Base-by-base conservation (phyloP, 2,329 filamentous ascomycete species). In the Penicillium sp. region DNA sequence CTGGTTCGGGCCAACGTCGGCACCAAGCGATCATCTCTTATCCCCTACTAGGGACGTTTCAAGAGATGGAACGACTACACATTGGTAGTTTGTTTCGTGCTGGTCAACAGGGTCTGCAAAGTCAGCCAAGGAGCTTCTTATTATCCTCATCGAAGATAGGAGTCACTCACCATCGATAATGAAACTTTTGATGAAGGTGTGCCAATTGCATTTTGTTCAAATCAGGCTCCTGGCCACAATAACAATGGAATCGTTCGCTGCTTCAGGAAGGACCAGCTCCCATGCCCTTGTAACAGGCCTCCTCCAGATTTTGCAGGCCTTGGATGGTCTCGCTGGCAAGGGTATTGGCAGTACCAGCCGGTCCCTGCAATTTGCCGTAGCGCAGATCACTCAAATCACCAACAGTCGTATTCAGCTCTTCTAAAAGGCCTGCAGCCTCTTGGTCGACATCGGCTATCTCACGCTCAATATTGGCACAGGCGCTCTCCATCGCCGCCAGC, bases 371-470 rank as follows among this genome's bases (percentile, higher is more conserved):
- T 58, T 87, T 88, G 40, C 93, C 92, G 70, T 95, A 94, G 49
- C 91, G 87, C 58, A 96, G 81, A 76, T 96, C 91, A 75, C 92
- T 96, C 73, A 97, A 79, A 52, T 85, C 86, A 35, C 89, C 89
- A 16, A 95, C 84, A 0, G 84, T 88, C 58, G 86, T 83, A 65
- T 83, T 83, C 55, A 95, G 83, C 11, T 86, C 84, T 4, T 83
- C 80, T 6, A 90, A 75, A 3, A 92, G 78, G 1, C 75, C 73
- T 0, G 82, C 81, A 56, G 89, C 86, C 66, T 94, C 89, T 37
- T 84, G 79, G 67, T 91, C 85, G 4, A 93, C 80, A 42, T 79
- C 81, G 60, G 82, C 79, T 58, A 94, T 86, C 71, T 95, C 89
- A 22, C 81, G 82, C 70, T 93, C 86, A 30, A 96, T 78, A 61